phyloP scores from a whole-genome alignment of 2,329 filamentous ascomycete species.

The Phoma sp. region DNA sequence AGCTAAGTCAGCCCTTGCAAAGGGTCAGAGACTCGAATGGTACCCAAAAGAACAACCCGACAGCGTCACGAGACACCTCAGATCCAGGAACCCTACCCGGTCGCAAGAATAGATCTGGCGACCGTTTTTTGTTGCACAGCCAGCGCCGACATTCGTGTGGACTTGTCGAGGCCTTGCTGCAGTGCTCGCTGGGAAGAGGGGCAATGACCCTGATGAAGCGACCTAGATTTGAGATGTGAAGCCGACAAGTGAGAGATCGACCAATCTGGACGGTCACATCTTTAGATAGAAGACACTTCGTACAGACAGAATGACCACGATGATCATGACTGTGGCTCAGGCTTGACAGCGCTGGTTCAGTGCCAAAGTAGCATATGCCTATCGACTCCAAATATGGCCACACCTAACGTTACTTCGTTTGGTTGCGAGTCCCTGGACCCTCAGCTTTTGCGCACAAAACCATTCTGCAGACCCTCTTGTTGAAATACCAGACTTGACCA shows the following conservation, averaged over 20 bases:
- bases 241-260: too few species aligned
- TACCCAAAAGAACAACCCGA: background rate
- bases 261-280: background rate
- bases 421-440: background rate
- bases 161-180: background rate
- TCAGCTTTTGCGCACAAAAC: background rate
- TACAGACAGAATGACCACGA: background rate
- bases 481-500: background rate
- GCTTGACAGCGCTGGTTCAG: background rate
- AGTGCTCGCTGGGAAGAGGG: background rate
- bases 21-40: background rate
- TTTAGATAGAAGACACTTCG: background rate
- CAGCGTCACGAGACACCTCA: background rate
- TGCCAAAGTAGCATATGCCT: background rate
- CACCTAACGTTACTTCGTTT: background rate
- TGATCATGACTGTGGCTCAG: background rate
- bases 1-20: background rate
- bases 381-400: background rate
- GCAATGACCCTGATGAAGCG: background rate
- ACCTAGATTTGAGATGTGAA: background rate
- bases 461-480: background rate
- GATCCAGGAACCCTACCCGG: background rate
- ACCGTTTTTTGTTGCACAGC: background rate
- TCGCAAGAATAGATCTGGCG: background rate
- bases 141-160: background rate